Evolutionary conservation across 352 stramenopile genomes (phyloP).

Genomic region (Pythium dissotocum): DNA sequence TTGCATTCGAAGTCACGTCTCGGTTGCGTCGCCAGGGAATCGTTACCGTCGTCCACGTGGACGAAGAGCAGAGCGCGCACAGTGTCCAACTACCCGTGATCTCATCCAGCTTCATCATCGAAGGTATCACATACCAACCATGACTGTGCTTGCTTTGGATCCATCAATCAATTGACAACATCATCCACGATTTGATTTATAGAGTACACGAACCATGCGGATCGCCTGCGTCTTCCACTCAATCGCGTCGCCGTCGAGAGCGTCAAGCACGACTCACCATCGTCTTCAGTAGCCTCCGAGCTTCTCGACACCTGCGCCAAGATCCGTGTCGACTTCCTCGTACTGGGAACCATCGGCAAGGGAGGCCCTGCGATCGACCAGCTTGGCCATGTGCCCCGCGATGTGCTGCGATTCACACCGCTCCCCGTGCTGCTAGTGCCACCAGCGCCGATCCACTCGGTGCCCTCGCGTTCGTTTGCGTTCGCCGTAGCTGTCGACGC

Average conservation of each 20-base stretch:
- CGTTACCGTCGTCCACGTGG: slow-evolving; percentile 45
- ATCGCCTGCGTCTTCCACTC: slow-evolving; percentile 39
- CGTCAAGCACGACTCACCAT: slow-evolving; percentile 25
- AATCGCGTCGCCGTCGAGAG: slow-evolving; percentile 41
- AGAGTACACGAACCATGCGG: slow-evolving; percentile 61
- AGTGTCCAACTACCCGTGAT: slow-evolving; percentile 62
- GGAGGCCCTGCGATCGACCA: slow-evolving; percentile 56
- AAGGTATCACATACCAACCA: slow-evolving; percentile 31
- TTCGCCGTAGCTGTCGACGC: slow-evolving; percentile 60
- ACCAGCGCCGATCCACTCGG: slow-evolving; percentile 48
- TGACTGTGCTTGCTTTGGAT: too few species aligned
- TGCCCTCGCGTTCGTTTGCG: slow-evolving; percentile 40
- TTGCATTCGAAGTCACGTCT: slow-evolving; percentile 53
- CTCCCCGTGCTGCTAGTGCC: slow-evolving; percentile 45
- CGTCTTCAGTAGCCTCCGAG: slow-evolving; percentile 33
- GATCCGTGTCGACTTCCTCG: slow-evolving; percentile 45
- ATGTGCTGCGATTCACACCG: slow-evolving; percentile 34
- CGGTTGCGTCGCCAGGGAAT: slow-evolving; percentile 50
- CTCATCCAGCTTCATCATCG: slow-evolving; percentile 55
- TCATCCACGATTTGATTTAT: slow-evolving; percentile 38
- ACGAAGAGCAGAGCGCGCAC: slow-evolving; percentile 39
- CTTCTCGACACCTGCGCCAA: slow-evolving; percentile 36
- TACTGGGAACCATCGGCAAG: slow-evolving; percentile 62
- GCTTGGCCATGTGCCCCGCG: slow-evolving; percentile 55
- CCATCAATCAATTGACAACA: slow-evolving; percentile 6